Conservation (phyloP, 345 rosid species). For the Brassica rapa region DNA sequence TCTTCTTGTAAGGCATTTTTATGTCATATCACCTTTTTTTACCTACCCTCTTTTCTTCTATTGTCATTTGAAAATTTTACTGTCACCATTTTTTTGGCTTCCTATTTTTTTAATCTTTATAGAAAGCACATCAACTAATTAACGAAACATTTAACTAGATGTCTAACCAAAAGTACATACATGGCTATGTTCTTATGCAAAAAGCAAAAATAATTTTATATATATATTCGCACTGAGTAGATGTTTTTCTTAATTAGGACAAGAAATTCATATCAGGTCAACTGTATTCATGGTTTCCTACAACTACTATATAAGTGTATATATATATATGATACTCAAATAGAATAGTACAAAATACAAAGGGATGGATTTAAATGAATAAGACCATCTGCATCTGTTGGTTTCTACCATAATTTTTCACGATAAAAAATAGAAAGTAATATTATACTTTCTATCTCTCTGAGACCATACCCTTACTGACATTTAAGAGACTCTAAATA, state of each 20-base stretch:
- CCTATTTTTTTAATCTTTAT: neutral
- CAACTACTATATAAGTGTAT: too few species aligned
- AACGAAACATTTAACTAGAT: neutral
- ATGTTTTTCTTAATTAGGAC: neutral
- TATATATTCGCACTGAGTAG: neutral
- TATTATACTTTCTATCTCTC: too few species aligned
- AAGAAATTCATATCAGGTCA: neutral
- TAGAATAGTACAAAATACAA: too few species aligned
- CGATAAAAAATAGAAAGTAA: too few species aligned
- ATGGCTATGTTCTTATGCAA: neutral
- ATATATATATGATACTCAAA: too few species aligned
- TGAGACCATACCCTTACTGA: too few species aligned
- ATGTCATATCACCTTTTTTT: neutral
- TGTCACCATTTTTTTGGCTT: neutral
- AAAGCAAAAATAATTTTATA: neutral
- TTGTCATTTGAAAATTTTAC: neutral
- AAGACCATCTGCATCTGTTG: too few species aligned
- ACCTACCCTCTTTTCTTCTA: neutral
- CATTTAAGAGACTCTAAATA: too few species aligned
- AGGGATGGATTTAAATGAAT: too few species aligned
- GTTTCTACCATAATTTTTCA: too few species aligned
- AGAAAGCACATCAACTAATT: neutral
- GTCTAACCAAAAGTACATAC: neutral
- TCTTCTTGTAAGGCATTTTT: conserved; percentile 5
- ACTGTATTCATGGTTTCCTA: neutral